A percentile compares a stretch with the other conserved stretches of the same genome.
Conservation (phyloP, 108 stramenopile species). For the Nitzschia inconspicua region DNA sequence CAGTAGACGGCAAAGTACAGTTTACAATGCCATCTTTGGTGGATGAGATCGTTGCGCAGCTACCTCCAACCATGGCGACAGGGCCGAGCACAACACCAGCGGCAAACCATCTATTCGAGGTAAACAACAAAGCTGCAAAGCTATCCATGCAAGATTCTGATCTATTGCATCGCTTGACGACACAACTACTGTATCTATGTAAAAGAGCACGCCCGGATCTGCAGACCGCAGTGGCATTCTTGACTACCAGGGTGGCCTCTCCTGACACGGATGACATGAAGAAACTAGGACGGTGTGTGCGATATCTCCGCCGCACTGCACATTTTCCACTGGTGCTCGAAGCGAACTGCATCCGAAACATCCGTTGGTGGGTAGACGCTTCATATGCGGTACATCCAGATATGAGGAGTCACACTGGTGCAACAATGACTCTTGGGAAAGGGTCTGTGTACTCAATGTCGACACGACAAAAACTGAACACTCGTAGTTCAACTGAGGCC, state of each 20-base stretch:
- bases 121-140: conserved; percentile 14
- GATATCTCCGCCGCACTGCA: conserved; percentile 33
- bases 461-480: conserved; percentile 41
- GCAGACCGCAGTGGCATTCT: conserved; percentile 36
- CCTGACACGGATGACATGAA: conserved; percentile 46
- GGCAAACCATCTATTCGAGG: conserved; percentile 26
- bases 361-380: conserved; percentile 27
- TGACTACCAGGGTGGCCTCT: conserved; percentile 35
- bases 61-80: not conserved
- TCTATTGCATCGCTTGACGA: conserved; percentile 5
- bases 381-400: conserved; percentile 31
- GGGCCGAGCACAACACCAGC: conserved; percentile 30
- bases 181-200: conserved; percentile 30
- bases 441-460: conserved; percentile 13
- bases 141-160: not conserved
- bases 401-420: conserved; percentile 38
- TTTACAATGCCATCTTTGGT: conserved; percentile 19
- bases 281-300: conserved; percentile 34
- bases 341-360: not conserved
- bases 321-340: conserved; percentile 20
- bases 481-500: conserved; percentile 38
- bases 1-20: conserved; percentile 9
- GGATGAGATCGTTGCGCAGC: conserved; percentile 4
- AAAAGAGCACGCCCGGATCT: conserved; percentile 41
- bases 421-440: conserved; percentile 21